Evolutionary conservation across 257 asterid species (phyloP).

Genomic region (Nicotiana sylvestris): DNA sequence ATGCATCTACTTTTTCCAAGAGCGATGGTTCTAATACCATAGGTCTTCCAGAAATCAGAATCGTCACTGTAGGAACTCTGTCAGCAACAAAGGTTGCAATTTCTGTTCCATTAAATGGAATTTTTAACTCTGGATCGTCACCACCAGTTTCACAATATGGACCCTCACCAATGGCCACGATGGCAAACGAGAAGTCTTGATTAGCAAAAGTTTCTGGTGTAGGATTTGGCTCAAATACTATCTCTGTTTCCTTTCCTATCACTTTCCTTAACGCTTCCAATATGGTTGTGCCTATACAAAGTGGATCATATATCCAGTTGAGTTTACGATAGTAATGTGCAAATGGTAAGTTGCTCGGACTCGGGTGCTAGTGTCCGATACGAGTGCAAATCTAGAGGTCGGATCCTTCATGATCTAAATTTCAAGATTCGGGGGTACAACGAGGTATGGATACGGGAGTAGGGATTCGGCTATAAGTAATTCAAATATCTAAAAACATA

Average conservation of each 20-base stretch:
- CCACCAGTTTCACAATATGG: constrained; percentile 76
- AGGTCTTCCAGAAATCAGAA: constrained; percentile 79
- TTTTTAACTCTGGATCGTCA: constrained; percentile 54
- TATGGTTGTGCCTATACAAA: constrained; percentile 58
- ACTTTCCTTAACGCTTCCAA: constrained; percentile 67
- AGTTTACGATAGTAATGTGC: background rate
- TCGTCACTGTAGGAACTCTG: constrained; percentile 49
- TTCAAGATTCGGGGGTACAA: too few species aligned
- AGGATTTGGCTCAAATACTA: constrained; percentile 58
- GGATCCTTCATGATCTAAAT: too few species aligned
- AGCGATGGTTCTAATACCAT: constrained; percentile 46
- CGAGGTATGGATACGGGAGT: too few species aligned
- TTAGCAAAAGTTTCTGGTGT: constrained; percentile 32
- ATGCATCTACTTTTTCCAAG: constrained; percentile 56
- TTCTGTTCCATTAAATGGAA: constrained; percentile 57
- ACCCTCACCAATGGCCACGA: constrained; percentile 74
- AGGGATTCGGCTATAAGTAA: too few species aligned
- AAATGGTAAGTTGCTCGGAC: background rate
- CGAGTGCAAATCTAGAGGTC: too few species aligned
- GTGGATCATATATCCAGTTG: background rate
- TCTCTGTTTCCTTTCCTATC: constrained; percentile 48
- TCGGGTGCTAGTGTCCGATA: too few species aligned
- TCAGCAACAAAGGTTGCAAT: constrained; percentile 42
- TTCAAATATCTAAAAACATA: too few species aligned
- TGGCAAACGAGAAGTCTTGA: constrained; percentile 53